Percentiles rank a stretch among this genome's conserved stretches.
Conservation (phyloP, 805 yeast genomes). For the Metschnikowia chrysomelidarum region DNA sequence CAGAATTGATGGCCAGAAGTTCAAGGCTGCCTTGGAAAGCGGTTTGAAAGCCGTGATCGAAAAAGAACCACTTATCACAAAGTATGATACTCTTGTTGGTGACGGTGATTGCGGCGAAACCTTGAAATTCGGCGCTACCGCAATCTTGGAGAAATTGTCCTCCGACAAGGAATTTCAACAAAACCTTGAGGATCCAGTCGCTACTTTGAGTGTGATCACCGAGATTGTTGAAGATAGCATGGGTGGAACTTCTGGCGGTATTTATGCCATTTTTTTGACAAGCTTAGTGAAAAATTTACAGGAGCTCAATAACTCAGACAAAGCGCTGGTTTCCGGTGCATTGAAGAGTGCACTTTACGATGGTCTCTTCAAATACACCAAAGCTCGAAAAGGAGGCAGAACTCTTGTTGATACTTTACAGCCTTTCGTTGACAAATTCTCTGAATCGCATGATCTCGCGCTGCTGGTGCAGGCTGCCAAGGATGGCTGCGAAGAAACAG, state of each 20-base stretch:
- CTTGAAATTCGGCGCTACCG: constrained; percentile 76
- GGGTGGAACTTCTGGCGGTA: constrained; percentile 98
- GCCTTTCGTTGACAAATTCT: constrained; percentile 74
- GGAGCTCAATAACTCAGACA: constrained; percentile 31
- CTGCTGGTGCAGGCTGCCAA: constrained; percentile 69
- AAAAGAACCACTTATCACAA: constrained; percentile 76
- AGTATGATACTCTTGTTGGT: constrained; percentile 85
- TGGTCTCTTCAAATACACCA: constrained; percentile 79
- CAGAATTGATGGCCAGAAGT: constrained; percentile 39
- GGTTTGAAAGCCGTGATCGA: constrained; percentile 30
- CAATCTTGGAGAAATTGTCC: constrained; percentile 55
- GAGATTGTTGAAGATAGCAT: constrained; percentile 84
- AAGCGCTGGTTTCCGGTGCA: constrained; percentile 44
- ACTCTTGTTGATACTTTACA: constrained; percentile 86
- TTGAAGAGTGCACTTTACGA: constrained; percentile 57
- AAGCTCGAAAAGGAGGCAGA: constrained; percentile 85
- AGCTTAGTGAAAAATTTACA: constrained; percentile 60
- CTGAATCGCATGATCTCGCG: constrained; percentile 47
- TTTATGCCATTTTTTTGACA: constrained; percentile 81
- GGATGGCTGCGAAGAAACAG: constrained; percentile 75
- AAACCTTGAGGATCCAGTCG: constrained; percentile 46
- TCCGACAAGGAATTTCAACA: constrained; percentile 27
- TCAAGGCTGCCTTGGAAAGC: constrained; percentile 51
- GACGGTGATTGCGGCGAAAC: constrained; percentile 98
- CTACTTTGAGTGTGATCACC: constrained; percentile 67